These are phyloP conservation scores for Apiospora phragmitis DNA, from an alignment of 2,329 filamentous ascomycete genomes.

Conservation along the genomic window DNA sequence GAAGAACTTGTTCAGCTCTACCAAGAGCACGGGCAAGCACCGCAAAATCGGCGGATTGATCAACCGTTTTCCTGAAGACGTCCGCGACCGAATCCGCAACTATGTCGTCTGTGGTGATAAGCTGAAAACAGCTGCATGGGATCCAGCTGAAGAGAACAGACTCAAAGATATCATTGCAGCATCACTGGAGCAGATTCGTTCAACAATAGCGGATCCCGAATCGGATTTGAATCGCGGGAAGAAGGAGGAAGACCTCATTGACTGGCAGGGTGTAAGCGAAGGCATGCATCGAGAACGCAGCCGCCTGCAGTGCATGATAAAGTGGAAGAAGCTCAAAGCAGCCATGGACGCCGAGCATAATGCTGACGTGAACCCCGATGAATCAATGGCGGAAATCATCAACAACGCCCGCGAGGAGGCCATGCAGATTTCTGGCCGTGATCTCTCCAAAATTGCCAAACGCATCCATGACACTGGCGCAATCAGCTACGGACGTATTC, in stretches of 20 bases:
- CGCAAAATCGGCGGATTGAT: constrained; percentile 60
- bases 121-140: constrained; percentile 58
- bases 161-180: constrained; percentile 55
- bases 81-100: constrained; percentile 70
- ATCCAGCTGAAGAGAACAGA: constrained; percentile 56
- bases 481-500: constrained; percentile 29
- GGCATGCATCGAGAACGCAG: constrained; percentile 63
- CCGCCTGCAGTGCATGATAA: constrained; percentile 66
- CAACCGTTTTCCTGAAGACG: constrained; percentile 64
- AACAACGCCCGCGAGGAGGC: constrained; percentile 28
- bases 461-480: constrained; percentile 24
- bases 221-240: constrained; percentile 34
- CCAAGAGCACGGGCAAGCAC: constrained; percentile 58
- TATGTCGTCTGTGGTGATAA: constrained; percentile 60
- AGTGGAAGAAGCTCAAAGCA: constrained; percentile 57
- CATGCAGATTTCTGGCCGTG: constrained; percentile 22
- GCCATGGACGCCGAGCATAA: constrained; percentile 17
- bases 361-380: constrained; percentile 21
- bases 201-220: constrained; percentile 33
- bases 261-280: constrained; percentile 66
- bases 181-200: constrained; percentile 50
- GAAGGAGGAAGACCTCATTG: constrained; percentile 55
- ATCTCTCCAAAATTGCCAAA: constrained; percentile 28
- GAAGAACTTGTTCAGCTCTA: constrained; percentile 49
- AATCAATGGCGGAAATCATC: constrained; percentile 26